A percentile compares a stretch with the other conserved stretches of the same genome.
These are phyloP conservation scores for Cardamine chenopodiifolia DNA, from an alignment of 345 rosid species.

Conservation along the genomic window DNA sequence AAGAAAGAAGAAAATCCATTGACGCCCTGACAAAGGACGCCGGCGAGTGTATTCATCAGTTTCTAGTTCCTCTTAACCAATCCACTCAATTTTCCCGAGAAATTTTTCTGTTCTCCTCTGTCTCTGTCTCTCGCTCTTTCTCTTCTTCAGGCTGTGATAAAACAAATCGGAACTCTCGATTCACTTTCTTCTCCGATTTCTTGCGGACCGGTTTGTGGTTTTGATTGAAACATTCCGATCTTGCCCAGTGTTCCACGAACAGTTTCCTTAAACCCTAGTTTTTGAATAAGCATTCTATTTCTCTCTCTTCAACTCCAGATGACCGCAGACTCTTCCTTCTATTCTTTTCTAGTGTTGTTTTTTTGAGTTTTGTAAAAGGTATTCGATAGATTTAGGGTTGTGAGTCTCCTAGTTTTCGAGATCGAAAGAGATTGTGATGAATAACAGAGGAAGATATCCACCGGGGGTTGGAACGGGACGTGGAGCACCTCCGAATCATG, in stretches of 20 bases:
- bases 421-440: constrained; percentile 56
- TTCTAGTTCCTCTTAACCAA: constrained; percentile 1
- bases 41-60: constrained; percentile 36
- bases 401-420: constrained; percentile 4
- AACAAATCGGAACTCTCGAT: constrained; percentile 31
- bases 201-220: constrained; percentile 32
- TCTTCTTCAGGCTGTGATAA: constrained; percentile 23
- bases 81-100: constrained; percentile 22
- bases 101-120: not conserved
- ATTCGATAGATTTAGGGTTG: constrained; percentile 44
- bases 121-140: not conserved
- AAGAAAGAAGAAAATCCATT: constrained; percentile 36
- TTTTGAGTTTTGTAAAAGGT: constrained; percentile 3
- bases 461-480: constrained; percentile 71
- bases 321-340: not conserved
- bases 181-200: constrained; percentile 18
- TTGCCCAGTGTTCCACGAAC: constrained; percentile 23
- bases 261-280: constrained; percentile 13
- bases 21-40: constrained; percentile 41
- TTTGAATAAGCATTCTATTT: constrained; percentile 6
- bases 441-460: constrained; percentile 78
- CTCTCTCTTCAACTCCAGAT: constrained; percentile 8
- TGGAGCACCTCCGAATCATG: constrained; percentile 61
- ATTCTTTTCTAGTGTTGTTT: not conserved
- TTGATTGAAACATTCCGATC: constrained; percentile 38